Percentiles rank a stretch among this genome's conserved stretches.
phyloP scores from a whole-genome alignment of 2,329 filamentous ascomycete species.

The Fusarium begoniae region DNA sequence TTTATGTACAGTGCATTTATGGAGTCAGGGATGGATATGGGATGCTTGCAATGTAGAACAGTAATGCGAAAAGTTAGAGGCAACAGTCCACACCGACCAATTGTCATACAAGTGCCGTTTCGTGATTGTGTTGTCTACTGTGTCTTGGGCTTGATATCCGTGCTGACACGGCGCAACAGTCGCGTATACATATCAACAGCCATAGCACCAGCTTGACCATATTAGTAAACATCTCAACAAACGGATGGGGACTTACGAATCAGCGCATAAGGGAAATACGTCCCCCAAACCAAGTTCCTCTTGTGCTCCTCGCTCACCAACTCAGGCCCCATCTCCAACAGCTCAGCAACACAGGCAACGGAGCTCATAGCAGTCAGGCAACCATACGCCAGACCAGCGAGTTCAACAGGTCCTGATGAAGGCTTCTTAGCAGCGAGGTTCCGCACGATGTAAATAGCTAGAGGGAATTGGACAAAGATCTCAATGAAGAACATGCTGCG shows the following conservation, averaged over 20 bases:
- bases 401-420: slow-evolving; percentile 54
- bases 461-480: slow-evolving; percentile 60
- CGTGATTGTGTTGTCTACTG: slow-evolving; percentile 10
- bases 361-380: slow-evolving; percentile 63
- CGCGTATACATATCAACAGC: slow-evolving; percentile 64
- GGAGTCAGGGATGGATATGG: slow-evolving; percentile 32
- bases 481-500: slow-evolving; percentile 61
- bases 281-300: slow-evolving; percentile 55
- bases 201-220: slow-evolving; percentile 57
- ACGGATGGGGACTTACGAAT: slow-evolving; percentile 56
- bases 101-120: slow-evolving; percentile 5
- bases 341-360: slow-evolving; percentile 60
- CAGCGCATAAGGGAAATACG: slow-evolving; percentile 62
- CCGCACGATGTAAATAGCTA: slow-evolving; percentile 58
- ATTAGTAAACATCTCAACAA: background rate
- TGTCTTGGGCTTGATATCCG: slow-evolving; percentile 51
- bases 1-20: slow-evolving; percentile 29
- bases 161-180: slow-evolving; percentile 56
- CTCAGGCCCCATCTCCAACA: slow-evolving; percentile 58
- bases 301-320: slow-evolving; percentile 57
- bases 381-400: slow-evolving; percentile 62
- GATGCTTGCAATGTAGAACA: slow-evolving; percentile 20
- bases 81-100: slow-evolving; percentile 5
- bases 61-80: slow-evolving; percentile 22
- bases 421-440: slow-evolving; percentile 48